Conservation (phyloP, 306 rosid species). For the Dalbergia cultrata region DNA sequence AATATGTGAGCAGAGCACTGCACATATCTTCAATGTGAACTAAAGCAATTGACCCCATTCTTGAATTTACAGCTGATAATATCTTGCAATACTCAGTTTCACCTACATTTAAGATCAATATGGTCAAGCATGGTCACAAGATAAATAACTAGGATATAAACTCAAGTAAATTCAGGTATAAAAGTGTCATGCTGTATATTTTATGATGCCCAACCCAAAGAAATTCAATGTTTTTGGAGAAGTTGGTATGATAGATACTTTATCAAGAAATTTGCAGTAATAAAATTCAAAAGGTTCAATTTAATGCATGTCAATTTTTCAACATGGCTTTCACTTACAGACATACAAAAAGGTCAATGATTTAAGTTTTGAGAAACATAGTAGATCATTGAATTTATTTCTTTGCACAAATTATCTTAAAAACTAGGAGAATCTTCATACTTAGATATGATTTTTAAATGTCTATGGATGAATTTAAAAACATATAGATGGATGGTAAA, state of each 20-base stretch:
- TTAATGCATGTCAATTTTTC: neutral
- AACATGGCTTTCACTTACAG: neutral
- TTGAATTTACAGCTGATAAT: constrained; percentile 72
- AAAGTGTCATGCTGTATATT: neutral
- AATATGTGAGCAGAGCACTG: constrained; percentile 81
- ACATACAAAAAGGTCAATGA: neutral
- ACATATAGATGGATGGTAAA: constrained; percentile 3
- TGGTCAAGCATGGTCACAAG: neutral
- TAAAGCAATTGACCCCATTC: constrained; percentile 80
- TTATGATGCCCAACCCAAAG: too few species aligned
- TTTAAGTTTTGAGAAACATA: neutral
- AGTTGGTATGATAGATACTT: neutral
- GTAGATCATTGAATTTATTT: neutral
- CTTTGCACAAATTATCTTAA: neutral
- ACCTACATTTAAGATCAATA: constrained; percentile 53
- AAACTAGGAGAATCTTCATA: neutral
- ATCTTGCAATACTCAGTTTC: constrained; percentile 58
- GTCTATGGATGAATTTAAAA: neutral
- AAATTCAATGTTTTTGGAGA: too few species aligned
- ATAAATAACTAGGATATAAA: neutral
- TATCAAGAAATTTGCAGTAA: neutral
- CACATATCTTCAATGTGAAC: constrained; percentile 87
- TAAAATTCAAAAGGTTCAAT: neutral
- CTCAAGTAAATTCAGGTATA: neutral
- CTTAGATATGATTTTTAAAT: neutral